phyloP scores from a whole-genome alignment of 2,329 filamentous ascomycete genomes.

The Didymella segeticola region DNA sequence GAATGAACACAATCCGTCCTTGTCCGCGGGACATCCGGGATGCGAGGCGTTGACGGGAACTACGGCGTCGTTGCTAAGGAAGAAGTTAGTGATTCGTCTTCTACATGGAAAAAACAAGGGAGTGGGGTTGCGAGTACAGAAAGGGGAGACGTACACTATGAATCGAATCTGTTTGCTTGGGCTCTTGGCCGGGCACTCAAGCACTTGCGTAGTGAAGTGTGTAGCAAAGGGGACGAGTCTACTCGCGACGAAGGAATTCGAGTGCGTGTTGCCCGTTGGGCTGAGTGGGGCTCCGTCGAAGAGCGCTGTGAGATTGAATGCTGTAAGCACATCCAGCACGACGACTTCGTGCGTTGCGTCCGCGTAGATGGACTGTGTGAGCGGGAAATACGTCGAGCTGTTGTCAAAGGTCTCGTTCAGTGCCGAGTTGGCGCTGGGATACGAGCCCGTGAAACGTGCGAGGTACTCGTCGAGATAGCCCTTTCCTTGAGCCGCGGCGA shows the following conservation, averaged over 20 bases:
- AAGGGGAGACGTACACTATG: conserved; percentile 31
- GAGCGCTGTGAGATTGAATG: conserved; percentile 41
- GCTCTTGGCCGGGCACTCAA: conserved; percentile 29
- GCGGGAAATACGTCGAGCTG: conserved; percentile 52
- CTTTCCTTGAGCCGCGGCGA: conserved; percentile 43
- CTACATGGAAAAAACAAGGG: neutral
- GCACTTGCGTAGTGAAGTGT: conserved; percentile 39
- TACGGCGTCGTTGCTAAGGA: conserved; percentile 37
- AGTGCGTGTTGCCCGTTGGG: conserved; percentile 21
- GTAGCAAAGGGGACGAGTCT: conserved; percentile 41
- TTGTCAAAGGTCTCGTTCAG: conserved; percentile 48
- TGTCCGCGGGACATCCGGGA: conserved; percentile 29
- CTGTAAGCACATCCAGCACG: conserved; percentile 37
- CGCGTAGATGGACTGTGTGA: conserved; percentile 53
- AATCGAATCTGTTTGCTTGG: conserved; percentile 40
- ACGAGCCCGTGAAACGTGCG: conserved; percentile 36
- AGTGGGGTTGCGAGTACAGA: no score
- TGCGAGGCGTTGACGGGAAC: conserved; percentile 33
- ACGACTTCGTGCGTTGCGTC: conserved; percentile 54
- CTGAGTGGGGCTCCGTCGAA: conserved; percentile 37
- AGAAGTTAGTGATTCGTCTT: no score
- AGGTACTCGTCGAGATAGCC: conserved; percentile 40
- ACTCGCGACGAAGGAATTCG: conserved; percentile 38
- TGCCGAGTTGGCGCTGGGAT: conserved; percentile 27
- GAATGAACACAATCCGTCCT: conserved; percentile 37